Evolutionary conservation across 257 asterid species (phyloP).

Genomic region (Lavandula angustifolia): DNA sequence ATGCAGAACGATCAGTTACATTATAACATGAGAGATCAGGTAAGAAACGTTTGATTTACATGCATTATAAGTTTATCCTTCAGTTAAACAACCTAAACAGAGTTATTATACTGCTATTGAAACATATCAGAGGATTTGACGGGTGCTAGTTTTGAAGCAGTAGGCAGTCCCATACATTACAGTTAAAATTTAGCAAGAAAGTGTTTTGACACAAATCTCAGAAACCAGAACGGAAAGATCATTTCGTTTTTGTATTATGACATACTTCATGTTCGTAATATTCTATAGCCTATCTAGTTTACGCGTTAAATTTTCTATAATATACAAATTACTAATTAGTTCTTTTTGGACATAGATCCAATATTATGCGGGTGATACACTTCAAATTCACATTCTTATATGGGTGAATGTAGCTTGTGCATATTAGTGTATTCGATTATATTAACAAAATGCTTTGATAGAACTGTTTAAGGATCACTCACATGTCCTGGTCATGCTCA

Average conservation of each 20-base stretch:
- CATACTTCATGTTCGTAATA: neutral
- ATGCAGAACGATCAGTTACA: too few relatives aligned
- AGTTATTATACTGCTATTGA: too few relatives aligned
- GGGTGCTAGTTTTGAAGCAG: neutral
- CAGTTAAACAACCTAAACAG: too few relatives aligned
- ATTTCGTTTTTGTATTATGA: neutral
- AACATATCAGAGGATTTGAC: constrained; percentile 1
- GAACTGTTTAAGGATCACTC: constrained; percentile 39
- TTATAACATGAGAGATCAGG: too few relatives aligned
- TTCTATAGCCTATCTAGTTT: constrained; percentile 5
- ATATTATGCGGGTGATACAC: constrained; percentile 8
- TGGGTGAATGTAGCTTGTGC: constrained; percentile 6
- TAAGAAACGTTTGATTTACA: too few relatives aligned
- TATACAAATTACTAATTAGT: neutral
- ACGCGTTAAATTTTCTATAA: neutral
- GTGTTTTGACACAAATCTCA: too few relatives aligned
- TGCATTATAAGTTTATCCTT: too few relatives aligned
- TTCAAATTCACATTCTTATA: constrained; percentile 1
- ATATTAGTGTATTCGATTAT: constrained; percentile 10
- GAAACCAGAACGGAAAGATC: too few relatives aligned
- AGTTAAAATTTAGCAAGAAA: too few relatives aligned
- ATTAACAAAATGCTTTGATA: neutral
- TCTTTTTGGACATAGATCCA: neutral
- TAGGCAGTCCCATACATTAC: neutral
- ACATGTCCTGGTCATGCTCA: constrained; percentile 95